Conservation (phyloP, 139 green algal species). For the Chlamydomonas applanata region DNA sequence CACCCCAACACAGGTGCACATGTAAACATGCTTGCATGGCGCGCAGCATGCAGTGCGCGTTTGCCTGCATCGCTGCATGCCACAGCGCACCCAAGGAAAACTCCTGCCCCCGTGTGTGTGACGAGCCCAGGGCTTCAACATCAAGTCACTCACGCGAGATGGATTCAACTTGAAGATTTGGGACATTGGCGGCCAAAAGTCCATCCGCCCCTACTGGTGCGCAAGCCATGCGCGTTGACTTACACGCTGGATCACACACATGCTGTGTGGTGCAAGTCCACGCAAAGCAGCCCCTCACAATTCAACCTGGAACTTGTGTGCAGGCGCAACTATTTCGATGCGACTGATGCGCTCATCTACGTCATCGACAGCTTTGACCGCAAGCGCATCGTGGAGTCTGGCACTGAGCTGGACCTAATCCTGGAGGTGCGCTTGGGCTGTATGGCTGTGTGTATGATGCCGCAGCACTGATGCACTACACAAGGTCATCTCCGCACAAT, state of each 20-base stretch:
- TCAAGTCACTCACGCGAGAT: slow-evolving; percentile 76
- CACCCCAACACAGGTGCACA: slow-evolving; percentile 67
- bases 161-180: slow-evolving; percentile 87
- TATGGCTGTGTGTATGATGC: neutral
- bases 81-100: neutral
- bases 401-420: slow-evolving; percentile 64
- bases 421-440: slow-evolving; percentile 46
- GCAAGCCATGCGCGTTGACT: neutral
- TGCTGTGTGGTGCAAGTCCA: no score
- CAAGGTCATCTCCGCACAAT: no score
- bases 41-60: neutral
- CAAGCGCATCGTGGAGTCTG: slow-evolving; percentile 69
- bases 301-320: neutral
- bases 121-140: slow-evolving; percentile 78
- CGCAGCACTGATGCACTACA: no score
- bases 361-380: slow-evolving; percentile 78
- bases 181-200: slow-evolving; percentile 84
- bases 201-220: slow-evolving; percentile 80
- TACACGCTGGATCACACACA: no score
- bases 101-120: neutral
- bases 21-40: neutral
- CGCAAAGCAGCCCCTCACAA: neutral
- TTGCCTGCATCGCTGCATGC: neutral
- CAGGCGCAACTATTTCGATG: slow-evolving; percentile 84
- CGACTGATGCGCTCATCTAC: slow-evolving; percentile 77